Base-by-base conservation (phyloP, 495 filamentous ascomycete genomes). In the Talaromyces liani region DNA sequence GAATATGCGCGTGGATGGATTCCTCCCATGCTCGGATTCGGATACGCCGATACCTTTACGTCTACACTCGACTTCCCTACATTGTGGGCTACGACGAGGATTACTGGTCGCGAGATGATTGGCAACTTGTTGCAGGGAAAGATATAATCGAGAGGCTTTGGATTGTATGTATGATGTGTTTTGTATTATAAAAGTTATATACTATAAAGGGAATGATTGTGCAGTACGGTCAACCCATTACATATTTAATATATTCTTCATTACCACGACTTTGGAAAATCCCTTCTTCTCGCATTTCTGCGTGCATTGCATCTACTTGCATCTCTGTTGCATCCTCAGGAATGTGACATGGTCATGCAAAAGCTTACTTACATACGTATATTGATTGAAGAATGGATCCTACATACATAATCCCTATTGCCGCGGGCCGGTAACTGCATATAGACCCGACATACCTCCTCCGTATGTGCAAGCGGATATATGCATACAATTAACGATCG, bases 1-100 rank as follows among this genome's bases (percentile, higher is more conserved):
- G 91, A 94, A 80, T 91, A 93, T 77, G 91, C 91, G 25, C 85
- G 90, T 68, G 91, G 91, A 68, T 94, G 90, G 89, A 93, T 95
- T 74, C 91, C 91, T 60, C 88, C 87, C 64, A 94, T 95, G 91
- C 78, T 95, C 29, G 86, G 87, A 74, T 94, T 95, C 75, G 91
- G 91, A 18, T 93, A 87, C 71, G 88, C 90, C 66, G 91, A 94
- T 79, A 85, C 82, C 63, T 80, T 93, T 64, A 83, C 80, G 58
- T 89, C 85, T 70, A 92, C 88, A 6, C 79, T 93, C 61, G 90
- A 94, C 71, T 80, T 93, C 73, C 84, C 81, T 5, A 93, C 91
- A 24, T 72, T 95, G 65, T 93, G 89, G 88, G 83, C 84, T 64
- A 95, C 88, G 18, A 82, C 82, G 29, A 80, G 77, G 65, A 76